Evolutionary conservation across 352 stramenopile genomes (phyloP), one percentile per base, ranked within the genome.

Genomic region (Phytopythium aichiense): DNA sequence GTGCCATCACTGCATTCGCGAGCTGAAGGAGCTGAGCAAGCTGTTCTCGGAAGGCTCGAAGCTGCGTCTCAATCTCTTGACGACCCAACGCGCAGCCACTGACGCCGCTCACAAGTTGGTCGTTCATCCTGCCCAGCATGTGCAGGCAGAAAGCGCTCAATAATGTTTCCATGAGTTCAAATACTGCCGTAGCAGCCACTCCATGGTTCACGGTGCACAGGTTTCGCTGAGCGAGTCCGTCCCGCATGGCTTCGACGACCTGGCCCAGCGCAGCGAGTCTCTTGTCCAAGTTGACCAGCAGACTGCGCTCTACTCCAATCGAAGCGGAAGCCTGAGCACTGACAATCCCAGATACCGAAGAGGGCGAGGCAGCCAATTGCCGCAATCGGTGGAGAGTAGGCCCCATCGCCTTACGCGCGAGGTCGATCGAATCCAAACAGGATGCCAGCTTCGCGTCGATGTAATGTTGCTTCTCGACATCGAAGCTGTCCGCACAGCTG

Each of bases 111-210:
- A 76, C 74, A 43, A 90, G 73, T 49, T 86, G 77, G 42, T 81
- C 75, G 53, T 76, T 88, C 6, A 88, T 63, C 25, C 69, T 68
- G 12, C 67, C 59, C 51, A 90, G 50, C 9, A 78, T 73, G 31
- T 90, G 74, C 42, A 90, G 45, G 51, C 76, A 85, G 54, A 87
- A 90, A 9, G 76, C 75, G 4, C 71, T 77, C n/a, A 88, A 22
- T 28, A 87, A 62, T 0, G 64, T 52, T 49, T 90, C 81, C 42
- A 88, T 63, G 6, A 60, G 52, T 16, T 72, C 69, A 43, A 71
- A 78, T 16, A 69, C 33, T 20, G 51, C n/a, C 3, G 20, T 31
- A 33, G 31, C 9, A 11, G 12, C 15, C 16, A 43, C 50, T 9
- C 35, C 4, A 7, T n/a, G 12, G 23, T 28, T 54, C 38, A 31